A percentile compares a stretch with the other conserved stretches of the same genome.
phyloP scores from a whole-genome alignment of 2,329 filamentous ascomycete genomes.

The Cylindrodendrum hubeiense region DNA sequence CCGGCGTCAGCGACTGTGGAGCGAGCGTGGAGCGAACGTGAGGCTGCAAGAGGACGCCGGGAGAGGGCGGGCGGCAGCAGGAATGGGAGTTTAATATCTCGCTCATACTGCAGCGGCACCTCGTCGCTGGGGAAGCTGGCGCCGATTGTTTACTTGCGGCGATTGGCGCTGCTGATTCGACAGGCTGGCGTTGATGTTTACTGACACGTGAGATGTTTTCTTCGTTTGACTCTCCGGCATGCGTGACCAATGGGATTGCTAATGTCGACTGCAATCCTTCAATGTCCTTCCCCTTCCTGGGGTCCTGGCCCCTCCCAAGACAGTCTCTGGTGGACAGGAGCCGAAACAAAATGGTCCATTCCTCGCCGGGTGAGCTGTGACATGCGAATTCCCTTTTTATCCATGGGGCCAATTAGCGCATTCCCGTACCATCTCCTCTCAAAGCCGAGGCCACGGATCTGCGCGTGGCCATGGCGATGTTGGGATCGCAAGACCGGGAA shows the following conservation, averaged over 20 bases:
- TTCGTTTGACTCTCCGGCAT: not conserved
- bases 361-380: conserved; percentile 20
- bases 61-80: conserved; percentile 3
- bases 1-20: conserved; percentile 6
- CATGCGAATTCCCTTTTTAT: conserved; percentile 28
- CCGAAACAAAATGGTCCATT: conserved; percentile 13
- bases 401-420: conserved; percentile 31
- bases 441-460: conserved; percentile 33
- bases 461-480: conserved; percentile 22
- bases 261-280: conserved; percentile 3
- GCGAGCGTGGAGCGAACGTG: too few species aligned
- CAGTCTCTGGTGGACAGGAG: not conserved
- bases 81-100: conserved; percentile 17
- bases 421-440: conserved; percentile 27
- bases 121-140: conserved; percentile 6
- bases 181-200: conserved; percentile 5
- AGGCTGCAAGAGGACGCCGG: conserved; percentile 16
- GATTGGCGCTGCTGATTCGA: conserved; percentile 16
- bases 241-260: conserved; percentile 1
- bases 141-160: conserved; percentile 13
- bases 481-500: conserved; percentile 18
- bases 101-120: not conserved
- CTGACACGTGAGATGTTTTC: conserved; percentile 8
- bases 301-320: not conserved
- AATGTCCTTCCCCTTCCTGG: not conserved